These are phyloP conservation scores for Paspalum vaginatum DNA, from an alignment of 176 grass and related monocot species.

Conservation along the genomic window DNA sequence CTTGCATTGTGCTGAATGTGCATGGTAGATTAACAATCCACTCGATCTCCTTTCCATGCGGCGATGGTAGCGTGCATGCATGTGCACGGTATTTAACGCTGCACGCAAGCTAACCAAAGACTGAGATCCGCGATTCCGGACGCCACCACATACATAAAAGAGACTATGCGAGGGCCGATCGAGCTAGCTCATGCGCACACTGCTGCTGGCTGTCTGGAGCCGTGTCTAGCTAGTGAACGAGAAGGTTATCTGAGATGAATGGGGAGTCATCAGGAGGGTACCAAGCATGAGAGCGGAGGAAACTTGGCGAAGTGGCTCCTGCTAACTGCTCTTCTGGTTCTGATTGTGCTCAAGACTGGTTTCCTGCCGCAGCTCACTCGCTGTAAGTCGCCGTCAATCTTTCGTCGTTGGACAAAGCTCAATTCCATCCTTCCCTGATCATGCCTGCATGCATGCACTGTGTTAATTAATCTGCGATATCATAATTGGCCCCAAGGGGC, in stretches of 20 bases:
- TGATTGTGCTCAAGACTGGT: conserved; percentile 35
- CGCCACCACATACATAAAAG: not conserved
- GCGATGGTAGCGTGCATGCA: conserved; percentile 1
- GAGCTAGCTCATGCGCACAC: not conserved
- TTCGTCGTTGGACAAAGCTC: not conserved
- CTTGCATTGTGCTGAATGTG: not conserved
- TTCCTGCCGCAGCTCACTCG: conserved; percentile 25
- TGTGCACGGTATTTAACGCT: conserved; percentile 39
- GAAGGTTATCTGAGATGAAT: conserved; percentile 33
- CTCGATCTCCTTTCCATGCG: not conserved
- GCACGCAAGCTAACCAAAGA: conserved; percentile 29
- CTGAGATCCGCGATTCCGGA: conserved; percentile 5
- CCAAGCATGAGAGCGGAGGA: not conserved
- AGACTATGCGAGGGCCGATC: not conserved
- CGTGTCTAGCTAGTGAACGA: not conserved
- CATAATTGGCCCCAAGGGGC: too few relatives aligned
- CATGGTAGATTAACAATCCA: not conserved
- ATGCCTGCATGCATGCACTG: too few relatives aligned
- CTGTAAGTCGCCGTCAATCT: conserved; percentile 8
- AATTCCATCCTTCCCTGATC: not conserved
- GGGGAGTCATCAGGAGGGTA: not conserved
- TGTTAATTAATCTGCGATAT: too few relatives aligned
- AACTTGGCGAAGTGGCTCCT: conserved; percentile 4
- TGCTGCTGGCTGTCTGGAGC: not conserved
- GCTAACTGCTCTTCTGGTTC: conserved; percentile 27